Percentiles rank a stretch among this genome's conserved stretches.
These are phyloP conservation scores for Haematococcus lacustris DNA, from an alignment of 139 green algal genomes.

Conservation along the genomic window DNA sequence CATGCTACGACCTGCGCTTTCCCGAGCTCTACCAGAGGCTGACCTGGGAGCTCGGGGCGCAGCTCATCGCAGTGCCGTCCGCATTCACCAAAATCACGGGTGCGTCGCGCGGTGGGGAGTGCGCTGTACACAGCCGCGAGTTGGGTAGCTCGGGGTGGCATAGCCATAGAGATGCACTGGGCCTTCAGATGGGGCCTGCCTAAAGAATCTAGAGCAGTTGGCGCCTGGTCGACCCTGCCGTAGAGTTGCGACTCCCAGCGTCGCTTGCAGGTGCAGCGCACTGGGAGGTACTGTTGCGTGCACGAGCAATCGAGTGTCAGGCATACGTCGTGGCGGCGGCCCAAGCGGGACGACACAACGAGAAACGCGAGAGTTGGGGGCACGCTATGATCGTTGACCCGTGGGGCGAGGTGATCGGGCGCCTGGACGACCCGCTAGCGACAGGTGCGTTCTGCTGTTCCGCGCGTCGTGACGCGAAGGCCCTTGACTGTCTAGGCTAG, in stretches of 20 bases:
- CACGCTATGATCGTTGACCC: conserved; percentile 86
- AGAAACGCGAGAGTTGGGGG: conserved; percentile 82
- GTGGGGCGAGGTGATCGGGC: conserved; percentile 78
- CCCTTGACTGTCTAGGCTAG: neutral
- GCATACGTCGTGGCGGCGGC: conserved; percentile 68
- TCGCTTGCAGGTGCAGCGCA: conserved; percentile 67
- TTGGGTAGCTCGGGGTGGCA: neutral
- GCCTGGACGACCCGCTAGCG: conserved; percentile 58
- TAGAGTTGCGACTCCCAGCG: neutral
- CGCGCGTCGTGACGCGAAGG: neutral
- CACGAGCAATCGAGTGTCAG: conserved; percentile 90
- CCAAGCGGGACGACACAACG: conserved; percentile 86
- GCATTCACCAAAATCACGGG: conserved; percentile 66
- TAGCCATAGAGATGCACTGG: neutral
- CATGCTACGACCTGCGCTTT: conserved; percentile 96
- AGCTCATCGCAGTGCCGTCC: conserved; percentile 50
- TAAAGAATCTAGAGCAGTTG: neutral
- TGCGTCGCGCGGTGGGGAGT: neutral
- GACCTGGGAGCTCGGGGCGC: conserved; percentile 54
- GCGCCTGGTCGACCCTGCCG: neutral
- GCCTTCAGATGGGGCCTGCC: neutral
- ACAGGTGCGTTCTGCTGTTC: conserved; percentile 24
- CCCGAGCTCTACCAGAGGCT: conserved; percentile 86
- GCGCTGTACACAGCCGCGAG: neutral
- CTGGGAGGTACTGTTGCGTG: conserved; percentile 91